Conservation (phyloP, 2,329 filamentous ascomycete species). For the Ophidiomyces ophidiicola region DNA sequence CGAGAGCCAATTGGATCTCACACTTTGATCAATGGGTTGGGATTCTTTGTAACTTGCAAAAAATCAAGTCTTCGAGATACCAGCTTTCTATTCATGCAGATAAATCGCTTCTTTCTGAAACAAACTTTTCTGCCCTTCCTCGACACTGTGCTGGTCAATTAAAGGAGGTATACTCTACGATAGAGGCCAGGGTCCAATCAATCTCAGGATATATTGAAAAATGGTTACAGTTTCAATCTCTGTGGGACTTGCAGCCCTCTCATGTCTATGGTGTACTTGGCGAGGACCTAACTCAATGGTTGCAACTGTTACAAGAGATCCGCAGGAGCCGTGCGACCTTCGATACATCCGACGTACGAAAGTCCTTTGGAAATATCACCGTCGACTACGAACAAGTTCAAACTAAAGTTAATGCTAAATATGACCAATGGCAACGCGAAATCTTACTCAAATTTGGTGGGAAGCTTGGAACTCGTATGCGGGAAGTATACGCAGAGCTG, state of each 20-base stretch:
- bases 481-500: constrained; percentile 83
- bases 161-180: constrained; percentile 63
- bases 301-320: constrained; percentile 93
- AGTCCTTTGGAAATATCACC: constrained; percentile 82
- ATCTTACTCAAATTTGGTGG: constrained; percentile 86
- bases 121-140: constrained; percentile 69
- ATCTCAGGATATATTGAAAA: constrained; percentile 86
- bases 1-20: constrained; percentile 82
- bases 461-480: constrained; percentile 78
- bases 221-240: constrained; percentile 95
- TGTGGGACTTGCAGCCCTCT: constrained; percentile 95
- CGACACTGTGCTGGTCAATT: constrained; percentile 70
- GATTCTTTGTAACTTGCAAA: constrained; percentile 79
- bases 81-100: constrained; percentile 61
- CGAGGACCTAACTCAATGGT: constrained; percentile 82
- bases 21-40: constrained; percentile 91
- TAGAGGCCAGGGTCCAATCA: constrained; percentile 70
- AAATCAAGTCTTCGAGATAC: constrained; percentile 90
- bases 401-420: constrained; percentile 96
- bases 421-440: constrained; percentile 98
- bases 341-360: constrained; percentile 88
- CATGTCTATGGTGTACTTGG: constrained; percentile 88
- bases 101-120: constrained; percentile 32
- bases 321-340: constrained; percentile 92
- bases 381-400: constrained; percentile 99